Conservation (phyloP, 1,139 yeast genomes). For the Nadsonia starkeyi-henricii region DNA sequence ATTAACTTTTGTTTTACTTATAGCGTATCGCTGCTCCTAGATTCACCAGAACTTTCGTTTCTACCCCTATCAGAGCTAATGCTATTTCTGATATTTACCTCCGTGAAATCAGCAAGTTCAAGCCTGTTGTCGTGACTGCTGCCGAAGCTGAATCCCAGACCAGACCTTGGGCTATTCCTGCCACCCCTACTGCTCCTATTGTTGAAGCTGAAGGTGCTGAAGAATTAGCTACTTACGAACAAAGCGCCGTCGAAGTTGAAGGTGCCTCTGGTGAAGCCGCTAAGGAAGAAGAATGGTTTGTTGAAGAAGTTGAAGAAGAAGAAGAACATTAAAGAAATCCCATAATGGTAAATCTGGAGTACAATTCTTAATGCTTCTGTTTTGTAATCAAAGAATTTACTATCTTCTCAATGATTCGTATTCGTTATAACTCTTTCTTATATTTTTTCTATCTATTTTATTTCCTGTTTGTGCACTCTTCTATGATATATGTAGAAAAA, state of each 20-base stretch:
- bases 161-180: slow-evolving; percentile 67
- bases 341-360: too few relatives aligned
- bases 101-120: slow-evolving; percentile 74
- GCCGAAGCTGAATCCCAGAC: slow-evolving; percentile 69
- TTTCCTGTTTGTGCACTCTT: background rate
- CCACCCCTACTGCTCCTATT: slow-evolving; percentile 58
- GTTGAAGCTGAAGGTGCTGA: slow-evolving; percentile 60
- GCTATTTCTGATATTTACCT: slow-evolving; percentile 69
- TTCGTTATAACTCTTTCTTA: too few relatives aligned
- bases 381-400: too few relatives aligned
- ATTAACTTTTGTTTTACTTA: background rate
- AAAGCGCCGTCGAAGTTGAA: slow-evolving; percentile 61
- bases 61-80: background rate
- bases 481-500: background rate
- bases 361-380: too few relatives aligned
- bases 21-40: background rate
- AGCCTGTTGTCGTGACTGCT: slow-evolving; percentile 64
- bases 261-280: slow-evolving; percentile 29
- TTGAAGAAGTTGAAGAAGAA: slow-evolving; percentile 40
- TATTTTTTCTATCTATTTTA: too few relatives aligned
- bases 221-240: slow-evolving; percentile 62
- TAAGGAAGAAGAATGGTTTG: slow-evolving; percentile 40
- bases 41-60: background rate
- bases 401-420: too few relatives aligned
- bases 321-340: slow-evolving; percentile 1